Evolutionary conservation across 1,284 basidiomycete genomes (phyloP).

Genomic region (Spongiforma sp.): DNA sequence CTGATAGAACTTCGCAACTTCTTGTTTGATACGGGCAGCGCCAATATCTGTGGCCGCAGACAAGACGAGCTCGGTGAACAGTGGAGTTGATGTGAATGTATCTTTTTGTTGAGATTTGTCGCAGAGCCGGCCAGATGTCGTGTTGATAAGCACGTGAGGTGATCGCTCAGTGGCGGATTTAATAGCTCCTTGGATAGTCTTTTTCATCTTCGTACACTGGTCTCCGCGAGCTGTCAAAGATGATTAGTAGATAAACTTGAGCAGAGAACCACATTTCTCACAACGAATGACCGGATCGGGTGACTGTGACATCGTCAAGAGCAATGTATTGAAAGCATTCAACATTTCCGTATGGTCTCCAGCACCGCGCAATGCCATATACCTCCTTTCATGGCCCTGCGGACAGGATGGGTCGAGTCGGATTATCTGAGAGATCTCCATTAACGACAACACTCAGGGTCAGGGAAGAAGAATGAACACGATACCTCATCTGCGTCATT

Average conservation of each 20-base stretch:
- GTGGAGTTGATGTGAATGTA: constrained; percentile 10
- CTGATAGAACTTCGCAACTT: too few species aligned
- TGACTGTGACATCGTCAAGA: neutral
- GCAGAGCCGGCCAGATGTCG: constrained; percentile 4
- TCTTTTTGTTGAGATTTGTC: neutral
- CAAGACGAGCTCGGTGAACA: too few species aligned
- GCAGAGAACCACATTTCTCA: neutral
- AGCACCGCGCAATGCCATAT: neutral
- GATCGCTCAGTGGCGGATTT: neutral
- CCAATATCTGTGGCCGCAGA: constrained; percentile 10
- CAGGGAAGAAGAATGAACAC: too few species aligned
- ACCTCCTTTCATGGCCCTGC: too few species aligned
- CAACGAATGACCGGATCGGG: constrained; percentile 1
- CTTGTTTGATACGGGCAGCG: neutral
- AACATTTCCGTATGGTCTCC: neutral
- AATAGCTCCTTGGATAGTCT: neutral
- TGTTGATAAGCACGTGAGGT: constrained; percentile 14
- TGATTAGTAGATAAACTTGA: neutral
- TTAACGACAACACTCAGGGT: neutral
- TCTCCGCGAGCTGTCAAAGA: neutral
- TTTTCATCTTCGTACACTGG: constrained; percentile 1
- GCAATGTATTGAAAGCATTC: neutral
- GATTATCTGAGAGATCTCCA: neutral
- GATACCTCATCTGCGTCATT: too few species aligned
- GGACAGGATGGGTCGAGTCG: neutral